Evolutionary conservation across 177 flowering plant genomes (phyloP), one percentile per base, ranked within the genome.

Genomic region (Vitis hybrid): DNA sequence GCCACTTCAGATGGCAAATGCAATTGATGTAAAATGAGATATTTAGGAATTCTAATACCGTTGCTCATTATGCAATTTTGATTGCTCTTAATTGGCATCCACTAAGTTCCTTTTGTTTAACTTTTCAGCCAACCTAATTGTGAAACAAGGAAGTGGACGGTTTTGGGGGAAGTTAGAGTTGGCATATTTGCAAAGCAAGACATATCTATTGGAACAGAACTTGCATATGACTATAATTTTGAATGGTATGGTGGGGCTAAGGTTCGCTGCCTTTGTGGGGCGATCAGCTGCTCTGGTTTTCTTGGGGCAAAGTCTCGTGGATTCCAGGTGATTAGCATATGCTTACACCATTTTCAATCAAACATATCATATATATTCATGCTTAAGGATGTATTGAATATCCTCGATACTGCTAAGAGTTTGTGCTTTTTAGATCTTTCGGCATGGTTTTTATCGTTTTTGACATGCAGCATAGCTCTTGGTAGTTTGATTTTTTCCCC

Each of bases 231-330:
- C 74, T 95, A 95, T 75, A 95, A 93, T 67, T 95, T 95, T 81
- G 94, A 95, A 76, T 95, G 99, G 99, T 93, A 84, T 83, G 99
- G 98, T 34, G 99, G 99, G 67, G 87, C 93, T 19, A 95, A 92
- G 78, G 98, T 95, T 72, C 99, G 97, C 31, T 95, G 99, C 80
- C 90, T 90, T 10, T 95, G 99, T 80, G 95, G 98, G 65, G 93
- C 99, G 49, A 61, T 83, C 34, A 76, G 71, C 75, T 93, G 99
- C 83, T 86, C 92, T 72, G 92, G 92, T 54, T 95, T 95, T 82
- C 99, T 95, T 78, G 99, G 99, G 70, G 99, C 99, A 64, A 95
- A 89, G 73, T 95, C 99, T 77, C 97, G 94, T 76, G 99, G 94
- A 66, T 95, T 95, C 71, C 97, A 86, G 94, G 98, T 88, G 73